A percentile compares a stretch with the other conserved stretches of the same genome.
These are phyloP conservation scores for Sporothrix brasiliensis DNA, from an alignment of 2,329 filamentous ascomycete species.

Conservation along the genomic window DNA sequence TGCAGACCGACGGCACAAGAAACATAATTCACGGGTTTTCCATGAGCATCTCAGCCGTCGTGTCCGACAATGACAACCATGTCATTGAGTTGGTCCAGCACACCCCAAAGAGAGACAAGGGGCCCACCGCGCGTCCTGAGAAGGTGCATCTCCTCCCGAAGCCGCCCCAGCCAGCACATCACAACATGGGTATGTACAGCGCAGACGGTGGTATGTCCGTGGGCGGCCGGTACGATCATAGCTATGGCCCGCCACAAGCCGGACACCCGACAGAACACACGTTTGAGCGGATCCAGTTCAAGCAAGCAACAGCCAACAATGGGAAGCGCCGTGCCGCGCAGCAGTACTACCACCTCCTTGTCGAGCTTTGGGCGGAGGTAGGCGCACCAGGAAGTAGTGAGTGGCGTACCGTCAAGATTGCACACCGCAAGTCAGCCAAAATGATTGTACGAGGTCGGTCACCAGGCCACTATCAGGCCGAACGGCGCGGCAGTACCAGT, in stretches of 20 bases:
- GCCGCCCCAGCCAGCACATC: conserved; percentile 56
- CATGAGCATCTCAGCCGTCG: conserved; percentile 81
- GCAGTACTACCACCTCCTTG: conserved; percentile 88
- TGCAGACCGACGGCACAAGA: conserved; percentile 54
- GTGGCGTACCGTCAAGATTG: conserved; percentile 67
- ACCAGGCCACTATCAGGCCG: conserved; percentile 77
- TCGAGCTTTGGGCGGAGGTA: conserved; percentile 77
- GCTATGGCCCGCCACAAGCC: conserved; percentile 46
- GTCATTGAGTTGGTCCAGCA: conserved; percentile 84
- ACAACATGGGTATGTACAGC: conserved; percentile 52
- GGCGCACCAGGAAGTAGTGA: conserved; percentile 50
- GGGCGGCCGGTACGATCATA: conserved; percentile 48
- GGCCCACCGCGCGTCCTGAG: conserved; percentile 74
- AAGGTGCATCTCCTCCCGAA: conserved; percentile 69
- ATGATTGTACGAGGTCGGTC: conserved; percentile 87
- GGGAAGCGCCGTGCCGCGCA: conserved; percentile 87
- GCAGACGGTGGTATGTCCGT: conserved; percentile 30
- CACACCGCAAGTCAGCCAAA: conserved; percentile 71
- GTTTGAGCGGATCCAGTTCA: conserved; percentile 93
- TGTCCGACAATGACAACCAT: conserved; percentile 75
- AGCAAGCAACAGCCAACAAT: conserved; percentile 91
- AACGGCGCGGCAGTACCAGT: conserved; percentile 67
- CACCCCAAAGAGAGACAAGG: conserved; percentile 88
- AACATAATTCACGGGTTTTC: conserved; percentile 74
- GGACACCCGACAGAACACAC: conserved; percentile 58